Percentiles rank a stretch among this genome's conserved stretches.
Evolutionary conservation across 495 filamentous ascomycete species (phyloP).

Genomic region (Lasiosphaeris hirsuta): DNA sequence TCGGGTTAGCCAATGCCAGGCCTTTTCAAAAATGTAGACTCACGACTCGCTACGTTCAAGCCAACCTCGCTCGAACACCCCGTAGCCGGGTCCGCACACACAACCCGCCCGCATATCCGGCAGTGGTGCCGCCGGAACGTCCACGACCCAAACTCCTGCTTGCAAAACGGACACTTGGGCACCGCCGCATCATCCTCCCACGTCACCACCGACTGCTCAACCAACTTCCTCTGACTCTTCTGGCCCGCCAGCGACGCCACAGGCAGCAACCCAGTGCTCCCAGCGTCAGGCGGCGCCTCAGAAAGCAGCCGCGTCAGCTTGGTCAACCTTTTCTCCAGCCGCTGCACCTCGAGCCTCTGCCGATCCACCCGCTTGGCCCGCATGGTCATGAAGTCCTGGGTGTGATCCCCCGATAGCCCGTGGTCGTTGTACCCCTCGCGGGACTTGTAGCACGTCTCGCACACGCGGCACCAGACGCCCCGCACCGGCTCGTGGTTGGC

Average conservation of each 20-base stretch:
- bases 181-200: conserved; percentile 93
- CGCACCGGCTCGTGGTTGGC: conserved; percentile 89
- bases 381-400: conserved; percentile 59
- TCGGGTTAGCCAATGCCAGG: neutral
- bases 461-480: conserved; percentile 91
- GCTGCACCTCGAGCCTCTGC: conserved; percentile 76
- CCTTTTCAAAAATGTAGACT: conserved; percentile 22
- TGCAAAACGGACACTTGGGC: conserved; percentile 81
- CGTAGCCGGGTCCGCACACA: conserved; percentile 82
- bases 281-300: conserved; percentile 59
- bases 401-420: conserved; percentile 68
- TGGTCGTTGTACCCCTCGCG: conserved; percentile 94
- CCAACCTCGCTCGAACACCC: conserved; percentile 82
- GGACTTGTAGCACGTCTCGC: conserved; percentile 97
- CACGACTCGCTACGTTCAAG: conserved; percentile 68
- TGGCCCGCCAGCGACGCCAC: conserved; percentile 39
- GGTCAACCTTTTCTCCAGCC: conserved; percentile 87
- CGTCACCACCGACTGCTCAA: conserved; percentile 88
- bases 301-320: conserved; percentile 83
- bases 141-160: conserved; percentile 89
- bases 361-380: conserved; percentile 78
- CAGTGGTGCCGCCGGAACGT: conserved; percentile 92
- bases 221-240: conserved; percentile 63
- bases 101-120: conserved; percentile 84
- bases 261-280: conserved; percentile 29